These are phyloP conservation scores for Rhizomucor pusillus DNA, from an alignment of 371 early-diverging fungal genomes.

Conservation along the genomic window DNA sequence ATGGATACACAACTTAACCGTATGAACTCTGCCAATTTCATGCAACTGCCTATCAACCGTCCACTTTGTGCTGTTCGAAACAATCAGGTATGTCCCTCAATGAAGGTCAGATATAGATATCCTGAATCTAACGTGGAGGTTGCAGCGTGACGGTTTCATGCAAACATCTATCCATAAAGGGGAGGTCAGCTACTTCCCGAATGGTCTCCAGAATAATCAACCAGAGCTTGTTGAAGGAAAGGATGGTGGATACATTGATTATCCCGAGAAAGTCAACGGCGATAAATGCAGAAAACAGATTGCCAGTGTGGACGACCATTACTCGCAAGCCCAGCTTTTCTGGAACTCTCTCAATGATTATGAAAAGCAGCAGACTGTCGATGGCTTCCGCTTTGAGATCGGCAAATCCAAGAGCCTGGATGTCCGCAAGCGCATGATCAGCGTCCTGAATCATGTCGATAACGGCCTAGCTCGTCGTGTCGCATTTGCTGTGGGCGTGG, in stretches of 20 bases:
- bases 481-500: constrained; percentile 30
- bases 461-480: constrained; percentile 31
- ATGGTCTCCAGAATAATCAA: constrained; percentile 22
- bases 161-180: constrained; percentile 21
- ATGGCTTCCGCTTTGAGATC: constrained; percentile 36
- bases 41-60: constrained; percentile 51
- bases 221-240: constrained; percentile 10
- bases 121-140: too few relatives aligned
- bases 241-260: constrained; percentile 26
- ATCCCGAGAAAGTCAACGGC: constrained; percentile 21
- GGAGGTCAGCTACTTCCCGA: constrained; percentile 26
- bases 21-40: constrained; percentile 37
- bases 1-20: constrained; percentile 49
- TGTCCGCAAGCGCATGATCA: constrained; percentile 33
- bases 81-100: too few relatives aligned
- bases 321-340: constrained; percentile 41
- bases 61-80: constrained; percentile 28
- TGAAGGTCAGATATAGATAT: too few relatives aligned
- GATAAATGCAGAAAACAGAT: constrained; percentile 16
- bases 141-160: constrained; percentile 50
- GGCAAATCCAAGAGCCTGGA: constrained; percentile 20
- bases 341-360: constrained; percentile 33
- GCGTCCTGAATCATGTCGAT: constrained; percentile 36
- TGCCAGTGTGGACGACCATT: constrained; percentile 28
- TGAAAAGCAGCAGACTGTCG: constrained; percentile 38